phyloP scores from a whole-genome alignment of 805 yeast genomes.

The Metschnikowia drakensbergensis region DNA sequence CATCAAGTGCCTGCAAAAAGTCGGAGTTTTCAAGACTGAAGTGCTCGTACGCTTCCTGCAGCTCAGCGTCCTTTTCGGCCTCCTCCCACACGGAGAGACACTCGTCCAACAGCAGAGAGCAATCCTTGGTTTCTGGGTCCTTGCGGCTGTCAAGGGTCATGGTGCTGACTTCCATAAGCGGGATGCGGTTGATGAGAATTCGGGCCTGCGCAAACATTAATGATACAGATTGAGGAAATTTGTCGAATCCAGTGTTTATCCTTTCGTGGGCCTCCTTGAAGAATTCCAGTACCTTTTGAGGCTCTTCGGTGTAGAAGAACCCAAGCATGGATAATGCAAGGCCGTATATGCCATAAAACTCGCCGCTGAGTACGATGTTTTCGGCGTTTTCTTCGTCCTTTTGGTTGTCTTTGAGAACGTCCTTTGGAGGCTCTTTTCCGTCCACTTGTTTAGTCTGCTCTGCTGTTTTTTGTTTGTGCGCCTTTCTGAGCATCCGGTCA shows the following conservation, averaged over 20 bases:
- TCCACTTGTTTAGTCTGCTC: too few species aligned
- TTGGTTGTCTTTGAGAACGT: not conserved
- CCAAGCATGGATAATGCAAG: constrained; percentile 64
- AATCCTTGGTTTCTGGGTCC: constrained; percentile 24
- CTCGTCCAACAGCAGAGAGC: constrained; percentile 41
- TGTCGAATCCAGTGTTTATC: constrained; percentile 52
- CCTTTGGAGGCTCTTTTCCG: too few species aligned
- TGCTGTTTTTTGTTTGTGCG: constrained; percentile 1
- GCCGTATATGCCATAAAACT: constrained; percentile 72
- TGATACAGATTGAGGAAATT: constrained; percentile 43
- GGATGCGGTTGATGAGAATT: constrained; percentile 54
- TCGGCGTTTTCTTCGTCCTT: constrained; percentile 9
- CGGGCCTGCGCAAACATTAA: constrained; percentile 53
- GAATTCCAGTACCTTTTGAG: constrained; percentile 47
- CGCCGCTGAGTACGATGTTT: constrained; percentile 33
- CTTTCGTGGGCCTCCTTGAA: constrained; percentile 74
- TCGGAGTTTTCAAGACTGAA: constrained; percentile 45
- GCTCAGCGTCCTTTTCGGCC: constrained; percentile 33
- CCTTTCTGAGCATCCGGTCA: constrained; percentile 65
- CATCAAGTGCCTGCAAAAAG: constrained; percentile 58
- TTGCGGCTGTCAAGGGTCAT: constrained; percentile 40
- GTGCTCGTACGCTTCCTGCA: constrained; percentile 24
- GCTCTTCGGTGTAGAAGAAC: constrained; percentile 47
- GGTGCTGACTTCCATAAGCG: constrained; percentile 52
- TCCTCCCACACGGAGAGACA: constrained; percentile 45